These are phyloP conservation scores for Coniochaeta hoffmannii DNA, from an alignment of 2,329 filamentous ascomycete genomes.

Conservation along the genomic window DNA sequence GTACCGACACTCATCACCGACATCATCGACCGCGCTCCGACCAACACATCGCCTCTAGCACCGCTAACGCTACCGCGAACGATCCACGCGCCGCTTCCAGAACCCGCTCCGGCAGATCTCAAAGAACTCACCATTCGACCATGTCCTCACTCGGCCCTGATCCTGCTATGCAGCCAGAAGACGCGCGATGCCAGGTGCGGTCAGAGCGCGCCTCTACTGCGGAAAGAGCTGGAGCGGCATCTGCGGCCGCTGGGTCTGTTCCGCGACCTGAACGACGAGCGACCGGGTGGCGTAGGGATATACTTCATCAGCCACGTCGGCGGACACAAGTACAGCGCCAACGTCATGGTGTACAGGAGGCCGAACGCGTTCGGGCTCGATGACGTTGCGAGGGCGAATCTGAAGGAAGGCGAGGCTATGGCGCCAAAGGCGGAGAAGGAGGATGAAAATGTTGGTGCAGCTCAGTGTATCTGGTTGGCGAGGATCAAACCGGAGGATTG, in stretches of 20 bases:
- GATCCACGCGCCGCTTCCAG: conserved; percentile 19
- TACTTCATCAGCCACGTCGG: conserved; percentile 97
- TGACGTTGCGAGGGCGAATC: conserved; percentile 26
- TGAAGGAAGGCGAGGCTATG: conserved; percentile 9
- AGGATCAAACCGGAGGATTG: conserved; percentile 81
- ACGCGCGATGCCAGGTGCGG: conserved; percentile 95
- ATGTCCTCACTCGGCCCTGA: conserved; percentile 76
- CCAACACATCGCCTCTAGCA: conserved; percentile 58
- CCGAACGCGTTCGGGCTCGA: conserved; percentile 50
- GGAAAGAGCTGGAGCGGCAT: conserved; percentile 82
- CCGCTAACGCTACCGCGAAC: conserved; percentile 29
- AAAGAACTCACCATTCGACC: conserved; percentile 41
- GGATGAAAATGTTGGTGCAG: conserved; percentile 50
- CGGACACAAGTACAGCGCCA: conserved; percentile 93
- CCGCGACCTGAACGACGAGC: conserved; percentile 79
- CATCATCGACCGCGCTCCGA: conserved; percentile 66
- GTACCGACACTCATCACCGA: conserved; percentile 64
- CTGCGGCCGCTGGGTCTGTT: conserved; percentile 77
- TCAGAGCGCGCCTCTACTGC: conserved; percentile 84
- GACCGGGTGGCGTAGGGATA: conserved; percentile 86
- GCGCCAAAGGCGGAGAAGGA: conserved; percentile 19
- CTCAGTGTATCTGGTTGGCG: conserved; percentile 89
- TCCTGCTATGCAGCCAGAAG: conserved; percentile 88
- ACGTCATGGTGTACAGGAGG: conserved; percentile 83
- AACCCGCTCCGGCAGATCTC: conserved; percentile 19